Percentiles rank a stretch among this genome's conserved stretches.
These are phyloP conservation scores for Agrostemma githago DNA, from an alignment of 148 eudicot species.

Conservation along the genomic window DNA sequence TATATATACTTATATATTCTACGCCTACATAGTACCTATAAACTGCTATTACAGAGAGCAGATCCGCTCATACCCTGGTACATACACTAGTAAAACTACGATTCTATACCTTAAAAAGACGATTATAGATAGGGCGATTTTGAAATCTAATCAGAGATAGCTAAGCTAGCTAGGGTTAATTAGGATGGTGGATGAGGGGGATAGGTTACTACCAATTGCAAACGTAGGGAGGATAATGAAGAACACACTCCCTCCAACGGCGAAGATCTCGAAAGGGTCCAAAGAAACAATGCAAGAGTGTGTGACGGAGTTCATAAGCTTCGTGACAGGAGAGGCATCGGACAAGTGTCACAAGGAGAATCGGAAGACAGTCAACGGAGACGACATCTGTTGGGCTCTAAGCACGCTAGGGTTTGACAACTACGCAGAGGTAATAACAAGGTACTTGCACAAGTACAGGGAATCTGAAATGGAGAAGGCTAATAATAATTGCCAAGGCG, in stretches of 20 bases:
- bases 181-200: constrained; percentile 33
- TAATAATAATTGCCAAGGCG: constrained; percentile 16
- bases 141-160: background rate
- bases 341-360: constrained; percentile 68
- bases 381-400: constrained; percentile 56
- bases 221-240: constrained; percentile 59
- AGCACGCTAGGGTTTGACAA: constrained; percentile 52
- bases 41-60: background rate
- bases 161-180: background rate
- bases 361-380: constrained; percentile 55
- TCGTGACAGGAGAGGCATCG: constrained; percentile 51
- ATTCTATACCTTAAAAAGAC: constrained; percentile 12
- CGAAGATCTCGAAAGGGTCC: constrained; percentile 57
- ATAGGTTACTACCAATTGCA: constrained; percentile 44
- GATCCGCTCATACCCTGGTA: constrained; percentile 1
- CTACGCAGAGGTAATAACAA: constrained; percentile 35
- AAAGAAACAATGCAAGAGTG: constrained; percentile 58
- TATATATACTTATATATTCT: background rate
- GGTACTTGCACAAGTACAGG: constrained; percentile 41
- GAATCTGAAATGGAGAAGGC: constrained; percentile 41
- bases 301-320: constrained; percentile 54
- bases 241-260: constrained; percentile 39
- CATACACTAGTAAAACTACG: background rate
- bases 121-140: background rate
- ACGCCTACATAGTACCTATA: background rate